Percentiles rank a stretch among this genome's conserved stretches.
phyloP scores from a whole-genome alignment of 495 filamentous ascomycete genomes.

The Podospora conica region DNA sequence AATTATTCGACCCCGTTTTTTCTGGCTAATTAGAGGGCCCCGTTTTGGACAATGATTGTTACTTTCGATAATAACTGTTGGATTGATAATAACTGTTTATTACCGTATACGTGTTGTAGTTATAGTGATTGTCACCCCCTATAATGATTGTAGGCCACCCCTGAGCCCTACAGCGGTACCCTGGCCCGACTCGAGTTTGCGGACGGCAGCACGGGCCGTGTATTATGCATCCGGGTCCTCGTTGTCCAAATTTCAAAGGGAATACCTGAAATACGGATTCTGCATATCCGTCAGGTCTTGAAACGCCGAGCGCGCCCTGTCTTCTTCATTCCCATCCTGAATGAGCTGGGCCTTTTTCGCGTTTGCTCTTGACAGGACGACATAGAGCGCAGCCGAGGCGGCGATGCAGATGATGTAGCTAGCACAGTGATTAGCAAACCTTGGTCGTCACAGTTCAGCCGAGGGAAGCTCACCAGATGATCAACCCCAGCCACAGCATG shows the following conservation, averaged over 20 bases:
- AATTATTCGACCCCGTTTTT: too few species aligned
- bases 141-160: too few species aligned
- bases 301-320: slow-evolving; percentile 60
- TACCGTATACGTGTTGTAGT: too few species aligned
- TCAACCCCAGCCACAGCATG: slow-evolving; percentile 60
- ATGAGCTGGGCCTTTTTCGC: slow-evolving; percentile 30
- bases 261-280: slow-evolving; percentile 70
- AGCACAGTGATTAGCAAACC: slow-evolving; percentile 4
- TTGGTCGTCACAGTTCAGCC: not conserved
- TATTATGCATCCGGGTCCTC: not conserved
- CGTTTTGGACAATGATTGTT: too few species aligned
- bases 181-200: too few species aligned
- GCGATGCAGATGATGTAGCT: slow-evolving; percentile 65
- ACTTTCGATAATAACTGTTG: too few species aligned
- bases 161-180: too few species aligned
- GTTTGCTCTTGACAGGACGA: slow-evolving; percentile 54
- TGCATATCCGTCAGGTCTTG: slow-evolving; percentile 70
- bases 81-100: too few species aligned
- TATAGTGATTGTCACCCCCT: too few species aligned
- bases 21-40: too few species aligned
- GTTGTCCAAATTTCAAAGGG: slow-evolving; percentile 36
- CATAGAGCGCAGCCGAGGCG: slow-evolving; percentile 48
- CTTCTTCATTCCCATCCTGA: slow-evolving; percentile 48
- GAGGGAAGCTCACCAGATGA: slow-evolving; percentile 51
- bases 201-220: too few species aligned